phyloP scores from a whole-genome alignment of 2,329 filamentous ascomycete genomes.

The Paraconiothyrium brasiliense region DNA sequence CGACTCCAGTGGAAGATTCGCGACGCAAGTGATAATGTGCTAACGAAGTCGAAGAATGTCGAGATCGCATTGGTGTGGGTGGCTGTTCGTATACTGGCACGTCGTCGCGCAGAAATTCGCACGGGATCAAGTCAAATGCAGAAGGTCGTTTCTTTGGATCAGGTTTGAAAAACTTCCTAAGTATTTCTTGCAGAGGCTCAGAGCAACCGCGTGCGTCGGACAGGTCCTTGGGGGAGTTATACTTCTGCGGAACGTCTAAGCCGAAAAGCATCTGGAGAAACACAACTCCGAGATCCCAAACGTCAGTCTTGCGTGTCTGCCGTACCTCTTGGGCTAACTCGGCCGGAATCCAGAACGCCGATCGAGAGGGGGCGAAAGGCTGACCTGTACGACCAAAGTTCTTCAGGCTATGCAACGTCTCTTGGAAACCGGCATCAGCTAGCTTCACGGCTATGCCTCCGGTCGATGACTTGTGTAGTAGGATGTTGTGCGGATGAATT shows the following conservation, averaged over 20 bases:
- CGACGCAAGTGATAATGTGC: conserved; percentile 44
- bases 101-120: conserved; percentile 63
- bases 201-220: conserved; percentile 78
- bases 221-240: conserved; percentile 79
- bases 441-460: conserved; percentile 76
- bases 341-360: conserved; percentile 83
- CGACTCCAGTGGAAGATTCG: conserved; percentile 46
- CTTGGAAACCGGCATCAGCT: conserved; percentile 76
- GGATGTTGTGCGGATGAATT: conserved; percentile 80
- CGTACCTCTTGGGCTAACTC: conserved; percentile 72
- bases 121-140: conserved; percentile 76
- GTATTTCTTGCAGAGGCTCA: conserved; percentile 78
- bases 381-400: conserved; percentile 61
- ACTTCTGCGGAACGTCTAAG: conserved; percentile 76
- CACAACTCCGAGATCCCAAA: conserved; percentile 94
- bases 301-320: conserved; percentile 79
- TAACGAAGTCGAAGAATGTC: conserved; percentile 49
- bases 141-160: conserved; percentile 86
- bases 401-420: conserved; percentile 70
- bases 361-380: conserved; percentile 70
- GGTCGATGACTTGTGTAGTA: conserved; percentile 75
- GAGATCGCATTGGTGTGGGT: conserved; percentile 45
- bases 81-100: conserved; percentile 53
- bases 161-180: conserved; percentile 83
- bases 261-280: conserved; percentile 96